These are phyloP conservation scores for Hypholoma sublateritium DNA, from an alignment of 768 basidiomycete genomes.

Conservation along the genomic window DNA sequence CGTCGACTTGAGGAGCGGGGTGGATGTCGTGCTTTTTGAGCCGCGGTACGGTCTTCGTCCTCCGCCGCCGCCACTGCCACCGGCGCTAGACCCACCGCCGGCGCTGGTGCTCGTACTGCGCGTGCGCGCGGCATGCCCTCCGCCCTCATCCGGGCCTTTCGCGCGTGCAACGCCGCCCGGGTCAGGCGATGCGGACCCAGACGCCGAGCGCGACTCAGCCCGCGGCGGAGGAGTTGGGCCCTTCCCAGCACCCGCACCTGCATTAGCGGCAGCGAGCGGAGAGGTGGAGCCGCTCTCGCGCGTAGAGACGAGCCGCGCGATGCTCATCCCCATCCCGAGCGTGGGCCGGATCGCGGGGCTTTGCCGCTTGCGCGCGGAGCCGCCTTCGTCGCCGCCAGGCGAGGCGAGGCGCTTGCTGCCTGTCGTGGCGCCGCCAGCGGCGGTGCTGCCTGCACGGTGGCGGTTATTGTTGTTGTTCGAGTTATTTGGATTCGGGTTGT, in stretches of 20 bases:
- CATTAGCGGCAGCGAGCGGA: constrained; percentile 3
- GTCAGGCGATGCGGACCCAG: constrained; percentile 16
- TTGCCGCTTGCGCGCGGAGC: constrained; percentile 51
- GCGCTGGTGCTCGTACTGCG: too few relatives aligned
- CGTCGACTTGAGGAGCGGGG: constrained; percentile 44
- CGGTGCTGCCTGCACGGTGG: background rate
- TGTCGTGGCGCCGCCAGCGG: constrained; percentile 4
- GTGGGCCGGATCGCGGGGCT: constrained; percentile 42
- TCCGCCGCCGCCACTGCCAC: background rate
- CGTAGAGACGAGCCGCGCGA: constrained; percentile 1
- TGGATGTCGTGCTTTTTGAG: constrained; percentile 59
- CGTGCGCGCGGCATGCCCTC: too few relatives aligned
- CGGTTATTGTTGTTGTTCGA: background rate
- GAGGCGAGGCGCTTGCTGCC: constrained; percentile 58
- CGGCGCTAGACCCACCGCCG: background rate
- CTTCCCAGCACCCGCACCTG: background rate
- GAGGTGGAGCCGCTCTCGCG: constrained; percentile 16
- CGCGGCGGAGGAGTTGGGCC: constrained; percentile 5
- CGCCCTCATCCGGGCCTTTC: too few relatives aligned
- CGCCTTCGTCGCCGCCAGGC: constrained; percentile 52
- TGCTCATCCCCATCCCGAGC: constrained; percentile 15
- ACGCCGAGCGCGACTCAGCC: constrained; percentile 12
- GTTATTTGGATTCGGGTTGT: too few relatives aligned
- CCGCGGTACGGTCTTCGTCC: constrained; percentile 21
- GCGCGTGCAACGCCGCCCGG: background rate